Conservation (phyloP, 257 asterid genomes). For the Dorcoceras hygrometricum region DNA sequence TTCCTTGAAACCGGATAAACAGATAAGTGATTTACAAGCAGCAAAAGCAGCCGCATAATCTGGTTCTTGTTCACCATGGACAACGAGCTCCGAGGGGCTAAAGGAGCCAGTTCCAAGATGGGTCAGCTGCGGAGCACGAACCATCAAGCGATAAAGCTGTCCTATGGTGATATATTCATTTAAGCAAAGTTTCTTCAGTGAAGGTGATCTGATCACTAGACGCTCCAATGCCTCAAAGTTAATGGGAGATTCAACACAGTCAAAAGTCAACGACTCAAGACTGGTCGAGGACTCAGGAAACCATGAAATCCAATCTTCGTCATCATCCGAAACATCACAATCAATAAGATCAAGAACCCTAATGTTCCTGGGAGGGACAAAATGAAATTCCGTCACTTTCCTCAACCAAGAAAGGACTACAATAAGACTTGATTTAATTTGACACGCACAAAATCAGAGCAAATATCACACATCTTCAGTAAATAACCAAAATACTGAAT, state of each 20-base stretch:
- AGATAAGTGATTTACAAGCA: constrained; percentile 45
- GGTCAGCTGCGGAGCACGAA: constrained; percentile 56
- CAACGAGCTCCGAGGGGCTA: constrained; percentile 24
- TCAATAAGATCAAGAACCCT: constrained; percentile 52
- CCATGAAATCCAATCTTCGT: constrained; percentile 52
- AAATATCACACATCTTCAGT: background rate
- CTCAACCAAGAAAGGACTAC: background rate
- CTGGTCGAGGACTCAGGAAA: constrained; percentile 42
- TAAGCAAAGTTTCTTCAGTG: constrained; percentile 41
- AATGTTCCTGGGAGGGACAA: constrained; percentile 38
- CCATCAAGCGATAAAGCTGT: constrained; percentile 41
- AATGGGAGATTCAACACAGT: constrained; percentile 41
- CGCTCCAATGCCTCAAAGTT: constrained; percentile 47
- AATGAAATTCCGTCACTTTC: constrained; percentile 2
- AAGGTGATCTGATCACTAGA: constrained; percentile 45
- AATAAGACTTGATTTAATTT: background rate
- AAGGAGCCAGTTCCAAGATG: constrained; percentile 54
- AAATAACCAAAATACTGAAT: background rate
- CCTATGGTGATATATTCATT: constrained; percentile 34
- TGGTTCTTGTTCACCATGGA: constrained; percentile 39
- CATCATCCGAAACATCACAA: constrained; percentile 39
- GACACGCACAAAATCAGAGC: background rate
- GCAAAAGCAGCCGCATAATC: constrained; percentile 46
- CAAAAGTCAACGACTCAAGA: constrained; percentile 45
- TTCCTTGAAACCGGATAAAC: constrained; percentile 53